These are phyloP conservation scores for Hawksworthiomyces lignivorus DNA, from an alignment of 2,329 filamentous ascomycete species.

Conservation along the genomic window DNA sequence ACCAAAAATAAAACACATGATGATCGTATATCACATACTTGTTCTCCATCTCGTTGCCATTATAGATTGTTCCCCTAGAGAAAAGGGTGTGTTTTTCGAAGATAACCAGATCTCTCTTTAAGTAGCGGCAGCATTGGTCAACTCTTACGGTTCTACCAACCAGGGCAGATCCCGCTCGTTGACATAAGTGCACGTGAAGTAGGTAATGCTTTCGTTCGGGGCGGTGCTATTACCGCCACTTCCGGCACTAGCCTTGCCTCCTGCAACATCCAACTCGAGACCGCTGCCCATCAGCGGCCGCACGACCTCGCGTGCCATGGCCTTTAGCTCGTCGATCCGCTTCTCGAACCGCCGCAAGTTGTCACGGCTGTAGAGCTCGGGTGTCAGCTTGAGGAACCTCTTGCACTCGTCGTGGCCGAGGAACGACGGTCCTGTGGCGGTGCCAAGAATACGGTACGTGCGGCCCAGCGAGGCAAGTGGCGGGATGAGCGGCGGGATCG, in stretches of 20 bases:
- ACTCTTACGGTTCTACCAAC: slow-evolving; percentile 26
- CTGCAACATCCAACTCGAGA: slow-evolving; percentile 67
- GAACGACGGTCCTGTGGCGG: slow-evolving; percentile 53
- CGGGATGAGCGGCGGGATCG: slow-evolving; percentile 30
- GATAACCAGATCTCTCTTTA: background rate
- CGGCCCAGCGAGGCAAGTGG: slow-evolving; percentile 56
- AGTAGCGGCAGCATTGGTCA: no score
- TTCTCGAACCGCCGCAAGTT: slow-evolving; percentile 79
- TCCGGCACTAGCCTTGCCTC: slow-evolving; percentile 27
- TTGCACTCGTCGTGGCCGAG: slow-evolving; percentile 84
- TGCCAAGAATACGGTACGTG: slow-evolving; percentile 70
- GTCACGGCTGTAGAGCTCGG: slow-evolving; percentile 79
- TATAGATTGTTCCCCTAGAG: no score
- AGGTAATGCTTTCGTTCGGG: slow-evolving; percentile 35
- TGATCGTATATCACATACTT: no score
- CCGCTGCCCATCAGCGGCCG: slow-evolving; percentile 79
- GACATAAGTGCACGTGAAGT: slow-evolving; percentile 44
- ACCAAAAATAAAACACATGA: background rate
- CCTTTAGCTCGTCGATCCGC: slow-evolving; percentile 81
- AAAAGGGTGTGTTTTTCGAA: background rate
- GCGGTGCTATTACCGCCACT: slow-evolving; percentile 26
- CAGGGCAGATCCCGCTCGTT: slow-evolving; percentile 44
- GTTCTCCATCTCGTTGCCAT: no score
- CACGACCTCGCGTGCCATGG: slow-evolving; percentile 72
- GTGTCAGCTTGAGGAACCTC: slow-evolving; percentile 74